Conservation (phyloP, 495 filamentous ascomycete species). For the Astrocystis sublimbata region DNA sequence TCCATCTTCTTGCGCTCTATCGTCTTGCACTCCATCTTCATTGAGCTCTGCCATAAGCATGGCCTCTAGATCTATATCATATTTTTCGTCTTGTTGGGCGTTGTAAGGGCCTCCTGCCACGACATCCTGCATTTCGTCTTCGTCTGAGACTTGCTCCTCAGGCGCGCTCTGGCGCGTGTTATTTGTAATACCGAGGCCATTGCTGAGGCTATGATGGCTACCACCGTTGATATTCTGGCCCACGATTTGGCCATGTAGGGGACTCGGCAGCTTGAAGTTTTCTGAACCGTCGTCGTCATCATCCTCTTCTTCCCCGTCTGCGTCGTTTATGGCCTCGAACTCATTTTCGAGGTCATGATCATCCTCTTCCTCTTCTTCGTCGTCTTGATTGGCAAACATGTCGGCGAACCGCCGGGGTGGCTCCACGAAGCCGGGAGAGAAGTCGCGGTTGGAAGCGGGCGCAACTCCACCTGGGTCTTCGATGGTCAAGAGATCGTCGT, state of each 20-base stretch:
- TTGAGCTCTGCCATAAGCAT: conserved; percentile 40
- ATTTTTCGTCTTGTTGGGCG: conserved; percentile 33
- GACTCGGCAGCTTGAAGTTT: conserved; percentile 38
- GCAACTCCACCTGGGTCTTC: conserved; percentile 47
- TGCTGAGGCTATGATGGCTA: conserved; percentile 6
- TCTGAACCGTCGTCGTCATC: conserved; percentile 31
- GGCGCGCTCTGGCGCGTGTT: conserved; percentile 11
- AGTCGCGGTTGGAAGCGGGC: conserved; percentile 30
- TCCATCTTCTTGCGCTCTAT: too few species aligned
- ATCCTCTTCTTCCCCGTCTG: conserved; percentile 27
- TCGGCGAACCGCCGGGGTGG: conserved; percentile 45
- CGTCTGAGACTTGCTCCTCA: conserved; percentile 9
- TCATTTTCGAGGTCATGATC: conserved; percentile 27
- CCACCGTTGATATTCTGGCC: conserved; percentile 17
- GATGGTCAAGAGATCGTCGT: conserved; percentile 48
- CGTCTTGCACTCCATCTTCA: conserved; percentile 32
- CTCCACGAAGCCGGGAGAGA: conserved; percentile 39
- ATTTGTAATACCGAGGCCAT: background rate
- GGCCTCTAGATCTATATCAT: conserved; percentile 37
- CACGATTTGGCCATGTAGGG: conserved; percentile 33
- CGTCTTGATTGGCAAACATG: conserved; percentile 34
- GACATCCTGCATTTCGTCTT: conserved; percentile 32
- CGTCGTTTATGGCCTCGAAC: conserved; percentile 18
- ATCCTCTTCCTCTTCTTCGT: conserved; percentile 38
- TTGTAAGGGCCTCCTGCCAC: conserved; percentile 22